Conservation (phyloP, 495 filamentous ascomycete genomes). For the Talaromyces ruber region DNA sequence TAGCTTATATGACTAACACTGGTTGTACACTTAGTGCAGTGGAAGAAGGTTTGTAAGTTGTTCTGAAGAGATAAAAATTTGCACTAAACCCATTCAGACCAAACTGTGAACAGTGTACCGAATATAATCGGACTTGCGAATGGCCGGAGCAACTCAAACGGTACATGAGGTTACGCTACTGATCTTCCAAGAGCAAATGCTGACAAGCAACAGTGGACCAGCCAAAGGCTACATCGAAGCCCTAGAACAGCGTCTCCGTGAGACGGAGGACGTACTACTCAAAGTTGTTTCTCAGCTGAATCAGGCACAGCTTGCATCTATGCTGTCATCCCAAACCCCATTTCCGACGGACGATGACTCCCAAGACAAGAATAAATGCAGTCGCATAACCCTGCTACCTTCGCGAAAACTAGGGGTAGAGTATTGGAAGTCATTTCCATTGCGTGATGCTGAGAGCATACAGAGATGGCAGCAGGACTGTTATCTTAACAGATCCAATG, state of each 20-base stretch:
- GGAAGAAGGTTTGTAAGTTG: constrained; percentile 21
- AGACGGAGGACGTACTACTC: constrained; percentile 27
- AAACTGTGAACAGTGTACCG: constrained; percentile 27
- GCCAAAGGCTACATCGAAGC: constrained; percentile 33
- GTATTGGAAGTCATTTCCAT: constrained; percentile 26
- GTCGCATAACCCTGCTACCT: not conserved
- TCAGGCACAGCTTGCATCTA: constrained; percentile 18
- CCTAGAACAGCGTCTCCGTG: constrained; percentile 27
- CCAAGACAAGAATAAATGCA: not conserved
- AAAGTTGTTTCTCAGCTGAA: constrained; percentile 22
- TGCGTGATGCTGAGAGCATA: constrained; percentile 22
- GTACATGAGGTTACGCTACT: constrained; percentile 11
- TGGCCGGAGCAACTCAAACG: constrained; percentile 33
- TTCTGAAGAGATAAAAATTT: not conserved
- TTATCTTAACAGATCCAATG: not conserved
- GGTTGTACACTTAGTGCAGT: constrained; percentile 20
- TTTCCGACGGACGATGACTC: not conserved
- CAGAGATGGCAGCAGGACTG: constrained; percentile 29
- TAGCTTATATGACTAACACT: not conserved
- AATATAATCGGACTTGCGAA: constrained; percentile 24
- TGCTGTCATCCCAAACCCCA: constrained; percentile 6
- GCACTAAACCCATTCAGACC: constrained; percentile 15
- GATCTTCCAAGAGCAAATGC: not conserved
- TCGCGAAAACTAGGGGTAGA: constrained; percentile 25
- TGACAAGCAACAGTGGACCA: constrained; percentile 20